Conservation (phyloP, 2,329 filamentous ascomycete species). For the Diaporthe citri region DNA sequence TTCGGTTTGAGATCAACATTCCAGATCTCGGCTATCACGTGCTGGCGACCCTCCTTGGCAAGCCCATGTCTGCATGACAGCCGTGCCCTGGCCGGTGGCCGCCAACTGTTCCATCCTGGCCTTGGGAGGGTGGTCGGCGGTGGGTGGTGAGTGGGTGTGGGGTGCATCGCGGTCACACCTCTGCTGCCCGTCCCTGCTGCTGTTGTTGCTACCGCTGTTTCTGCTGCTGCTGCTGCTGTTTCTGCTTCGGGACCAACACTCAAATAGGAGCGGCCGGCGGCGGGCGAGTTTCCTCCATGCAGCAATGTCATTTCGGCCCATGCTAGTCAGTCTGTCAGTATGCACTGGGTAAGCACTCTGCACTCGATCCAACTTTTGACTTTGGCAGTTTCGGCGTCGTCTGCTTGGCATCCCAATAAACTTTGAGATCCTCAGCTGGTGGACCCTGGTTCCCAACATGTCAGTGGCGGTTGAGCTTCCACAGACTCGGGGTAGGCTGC, state of each 20-base stretch:
- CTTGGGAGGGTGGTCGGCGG: slow-evolving; percentile 16
- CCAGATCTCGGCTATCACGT: slow-evolving; percentile 19
- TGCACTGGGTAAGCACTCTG: background rate
- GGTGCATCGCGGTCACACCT: slow-evolving; percentile 10
- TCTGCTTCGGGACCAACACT: slow-evolving; percentile 19
- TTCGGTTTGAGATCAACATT: slow-evolving; percentile 20
- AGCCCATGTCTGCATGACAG: slow-evolving; percentile 29
- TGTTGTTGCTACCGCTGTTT: background rate
- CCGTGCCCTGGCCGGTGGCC: slow-evolving; percentile 1
- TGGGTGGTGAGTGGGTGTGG: slow-evolving; percentile 7
- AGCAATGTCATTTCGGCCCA: slow-evolving; percentile 21
- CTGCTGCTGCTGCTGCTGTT: background rate
- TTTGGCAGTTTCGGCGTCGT: slow-evolving; percentile 33
- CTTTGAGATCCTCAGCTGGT: background rate
- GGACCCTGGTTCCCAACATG: slow-evolving; percentile 28
- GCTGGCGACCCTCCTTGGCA: slow-evolving; percentile 23
- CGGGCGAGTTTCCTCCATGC: slow-evolving; percentile 12
- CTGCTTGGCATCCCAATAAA: slow-evolving; percentile 29
- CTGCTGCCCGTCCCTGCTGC: slow-evolving; percentile 4
- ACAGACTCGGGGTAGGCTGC: slow-evolving; percentile 20
- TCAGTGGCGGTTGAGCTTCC: slow-evolving; percentile 33
- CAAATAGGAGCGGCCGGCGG: slow-evolving; percentile 6
- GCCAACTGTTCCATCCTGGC: slow-evolving; percentile 27
- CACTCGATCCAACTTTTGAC: slow-evolving; percentile 11
- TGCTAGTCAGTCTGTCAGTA: slow-evolving; percentile 24